Evolutionary conservation across 441 rosid genomes (phyloP).

Genomic region (Pelargonium myrrhifolium): DNA sequence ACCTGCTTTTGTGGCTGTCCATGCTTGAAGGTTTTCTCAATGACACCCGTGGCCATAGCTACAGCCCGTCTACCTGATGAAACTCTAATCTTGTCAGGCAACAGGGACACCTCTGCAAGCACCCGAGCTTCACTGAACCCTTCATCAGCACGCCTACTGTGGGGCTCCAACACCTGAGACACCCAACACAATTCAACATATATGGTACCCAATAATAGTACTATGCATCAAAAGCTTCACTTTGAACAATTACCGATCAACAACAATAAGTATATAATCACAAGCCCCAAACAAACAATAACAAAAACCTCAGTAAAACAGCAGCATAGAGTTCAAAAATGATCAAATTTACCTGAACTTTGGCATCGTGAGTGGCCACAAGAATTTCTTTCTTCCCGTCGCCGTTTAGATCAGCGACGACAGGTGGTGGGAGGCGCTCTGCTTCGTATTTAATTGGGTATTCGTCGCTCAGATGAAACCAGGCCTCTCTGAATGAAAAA

Average conservation of each 20-base stretch:
- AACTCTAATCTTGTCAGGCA: constrained; percentile 86
- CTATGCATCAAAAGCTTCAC: not conserved
- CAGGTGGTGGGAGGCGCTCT: constrained; percentile 41
- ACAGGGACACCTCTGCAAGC: constrained; percentile 48
- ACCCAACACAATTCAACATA: constrained; percentile 3
- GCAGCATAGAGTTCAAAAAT: not conserved
- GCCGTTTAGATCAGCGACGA: constrained; percentile 87
- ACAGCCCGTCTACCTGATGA: constrained; percentile 84
- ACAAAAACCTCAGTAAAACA: not conserved
- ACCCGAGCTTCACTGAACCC: constrained; percentile 86
- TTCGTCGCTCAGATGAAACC: constrained; percentile 49
- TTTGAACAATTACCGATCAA: no score
- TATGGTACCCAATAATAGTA: no score
- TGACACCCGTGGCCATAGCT: constrained; percentile 91
- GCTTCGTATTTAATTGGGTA: constrained; percentile 1
- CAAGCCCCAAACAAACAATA: not conserved
- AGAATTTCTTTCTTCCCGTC: constrained; percentile 88
- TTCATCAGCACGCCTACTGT: constrained; percentile 73
- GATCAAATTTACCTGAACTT: not conserved
- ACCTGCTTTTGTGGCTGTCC: constrained; percentile 88
- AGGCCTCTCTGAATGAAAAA: constrained; percentile 94
- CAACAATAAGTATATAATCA: no score
- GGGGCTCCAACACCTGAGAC: constrained; percentile 80
- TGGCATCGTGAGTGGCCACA: no score
- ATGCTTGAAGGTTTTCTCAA: constrained; percentile 52